These are phyloP conservation scores for Eucalyptus curtisii DNA, from an alignment of 345 rosid genomes.

Conservation along the genomic window DNA sequence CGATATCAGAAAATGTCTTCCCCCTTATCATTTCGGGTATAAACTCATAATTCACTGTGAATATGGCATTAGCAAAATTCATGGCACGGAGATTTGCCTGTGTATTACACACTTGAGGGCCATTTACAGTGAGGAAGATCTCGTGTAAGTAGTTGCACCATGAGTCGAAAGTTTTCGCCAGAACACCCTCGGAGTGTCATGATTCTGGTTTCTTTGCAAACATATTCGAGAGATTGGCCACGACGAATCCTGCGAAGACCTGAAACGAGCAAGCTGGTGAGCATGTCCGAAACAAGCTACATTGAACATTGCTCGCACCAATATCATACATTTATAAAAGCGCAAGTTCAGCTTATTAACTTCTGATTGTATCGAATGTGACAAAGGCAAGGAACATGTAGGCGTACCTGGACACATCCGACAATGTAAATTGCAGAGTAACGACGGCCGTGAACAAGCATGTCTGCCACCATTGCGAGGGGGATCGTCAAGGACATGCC, in stretches of 20 bases:
- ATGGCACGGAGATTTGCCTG: neutral
- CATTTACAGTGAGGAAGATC: neutral
- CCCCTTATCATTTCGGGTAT: neutral
- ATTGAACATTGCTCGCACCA: neutral
- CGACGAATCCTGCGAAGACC: slow-evolving; percentile 55
- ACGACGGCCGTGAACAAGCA: slow-evolving; percentile 58
- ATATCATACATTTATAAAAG: neutral
- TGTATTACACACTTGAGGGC: neutral
- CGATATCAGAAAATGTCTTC: neutral
- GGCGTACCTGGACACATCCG: slow-evolving; percentile 58
- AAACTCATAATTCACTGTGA: neutral
- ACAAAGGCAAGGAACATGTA: neutral
- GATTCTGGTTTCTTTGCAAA: slow-evolving; percentile 4
- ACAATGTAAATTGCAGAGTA: slow-evolving; percentile 58
- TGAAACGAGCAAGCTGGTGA: neutral
- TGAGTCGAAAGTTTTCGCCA: neutral
- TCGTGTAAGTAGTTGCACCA: neutral
- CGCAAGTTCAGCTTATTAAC: neutral
- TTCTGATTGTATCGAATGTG: neutral
- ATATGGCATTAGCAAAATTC: neutral
- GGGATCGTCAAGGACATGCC: slow-evolving; percentile 87
- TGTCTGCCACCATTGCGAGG: slow-evolving; percentile 80
- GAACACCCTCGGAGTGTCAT: neutral
- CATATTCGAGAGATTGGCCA: slow-evolving; percentile 36
- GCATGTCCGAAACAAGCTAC: neutral